phyloP scores from a whole-genome alignment of 1,139 yeast genomes.

The Taphrina sp. region DNA sequence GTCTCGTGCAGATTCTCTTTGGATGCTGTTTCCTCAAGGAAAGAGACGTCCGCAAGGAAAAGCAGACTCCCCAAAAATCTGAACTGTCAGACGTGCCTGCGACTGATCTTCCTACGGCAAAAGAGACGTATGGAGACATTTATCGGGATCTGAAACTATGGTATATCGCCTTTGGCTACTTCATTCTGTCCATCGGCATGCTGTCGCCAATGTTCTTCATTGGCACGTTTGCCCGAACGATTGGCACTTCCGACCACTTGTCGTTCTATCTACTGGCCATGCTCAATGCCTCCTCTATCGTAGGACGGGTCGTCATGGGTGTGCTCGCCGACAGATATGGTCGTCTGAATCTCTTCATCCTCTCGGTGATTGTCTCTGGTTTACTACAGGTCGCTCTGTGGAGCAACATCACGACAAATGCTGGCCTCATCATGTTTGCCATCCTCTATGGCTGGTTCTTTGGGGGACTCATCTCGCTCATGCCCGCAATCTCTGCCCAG shows the following conservation, averaged over 20 bases:
- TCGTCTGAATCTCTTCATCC: constrained; percentile 46
- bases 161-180: constrained; percentile 41
- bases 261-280: constrained; percentile 46
- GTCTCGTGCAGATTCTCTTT: constrained; percentile 39
- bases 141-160: constrained; percentile 43
- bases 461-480: constrained; percentile 52
- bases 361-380: constrained; percentile 39
- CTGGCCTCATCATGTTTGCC: constrained; percentile 51
- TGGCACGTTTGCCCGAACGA: constrained; percentile 42
- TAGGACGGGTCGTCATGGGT: constrained; percentile 53
- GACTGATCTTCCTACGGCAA: constrained; percentile 36
- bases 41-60: constrained; percentile 43
- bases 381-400: constrained; percentile 47
- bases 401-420: constrained; percentile 55
- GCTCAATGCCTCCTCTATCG: constrained; percentile 49
- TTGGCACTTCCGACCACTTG: constrained; percentile 37
- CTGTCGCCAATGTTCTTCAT: constrained; percentile 46
- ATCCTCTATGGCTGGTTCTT: constrained; percentile 57
- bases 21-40: constrained; percentile 45
- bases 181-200: constrained; percentile 44
- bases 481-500: constrained; percentile 54
- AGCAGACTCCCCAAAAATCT: constrained; percentile 35
- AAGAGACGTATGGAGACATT: constrained; percentile 38
- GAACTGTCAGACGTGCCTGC: background rate
- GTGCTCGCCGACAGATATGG: constrained; percentile 50